Conservation (phyloP, 2,329 filamentous ascomycete genomes). For the Epicoccum sorghinum region DNA sequence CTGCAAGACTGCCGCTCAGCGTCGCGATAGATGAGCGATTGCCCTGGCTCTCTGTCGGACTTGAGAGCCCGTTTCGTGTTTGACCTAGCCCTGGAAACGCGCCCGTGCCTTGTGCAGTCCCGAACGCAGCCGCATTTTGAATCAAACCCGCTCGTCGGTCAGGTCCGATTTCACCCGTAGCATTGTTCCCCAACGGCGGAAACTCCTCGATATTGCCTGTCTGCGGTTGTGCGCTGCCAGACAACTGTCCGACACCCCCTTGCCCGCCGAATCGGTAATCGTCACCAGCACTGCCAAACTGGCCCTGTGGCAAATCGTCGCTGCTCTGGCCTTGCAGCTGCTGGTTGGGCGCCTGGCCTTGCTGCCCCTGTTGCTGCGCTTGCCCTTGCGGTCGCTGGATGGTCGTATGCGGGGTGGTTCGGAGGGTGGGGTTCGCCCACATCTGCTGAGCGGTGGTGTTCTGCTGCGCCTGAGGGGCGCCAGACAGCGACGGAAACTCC, state of each 20-base stretch:
- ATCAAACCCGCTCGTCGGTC: constrained; percentile 58
- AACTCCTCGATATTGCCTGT: constrained; percentile 66
- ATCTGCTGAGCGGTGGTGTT: constrained; percentile 59
- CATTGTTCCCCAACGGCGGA: constrained; percentile 63
- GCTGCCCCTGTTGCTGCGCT: constrained; percentile 39
- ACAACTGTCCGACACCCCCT: constrained; percentile 59
- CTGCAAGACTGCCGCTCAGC: constrained; percentile 38
- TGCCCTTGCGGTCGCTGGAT: constrained; percentile 59
- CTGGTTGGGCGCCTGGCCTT: constrained; percentile 48
- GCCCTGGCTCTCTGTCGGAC: constrained; percentile 46
- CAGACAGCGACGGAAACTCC: constrained; percentile 67
- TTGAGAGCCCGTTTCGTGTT: constrained; percentile 51
- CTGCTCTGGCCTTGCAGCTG: constrained; percentile 51
- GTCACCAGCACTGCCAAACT: constrained; percentile 59
- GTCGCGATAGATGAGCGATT: constrained; percentile 40
- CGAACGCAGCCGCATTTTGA: constrained; percentile 56
- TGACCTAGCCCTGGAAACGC: constrained; percentile 52
- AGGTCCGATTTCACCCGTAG: constrained; percentile 57
- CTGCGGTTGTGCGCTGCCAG: constrained; percentile 58
- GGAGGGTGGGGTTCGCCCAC: constrained; percentile 64
- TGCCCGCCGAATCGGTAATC: constrained; percentile 65
- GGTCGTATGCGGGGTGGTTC: constrained; percentile 59
- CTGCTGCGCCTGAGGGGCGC: constrained; percentile 61
- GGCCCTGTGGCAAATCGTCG: constrained; percentile 53
- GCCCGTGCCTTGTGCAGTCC: constrained; percentile 42